Conservation (phyloP, 164 flowering plant species). For the Sextonia rubra region DNA sequence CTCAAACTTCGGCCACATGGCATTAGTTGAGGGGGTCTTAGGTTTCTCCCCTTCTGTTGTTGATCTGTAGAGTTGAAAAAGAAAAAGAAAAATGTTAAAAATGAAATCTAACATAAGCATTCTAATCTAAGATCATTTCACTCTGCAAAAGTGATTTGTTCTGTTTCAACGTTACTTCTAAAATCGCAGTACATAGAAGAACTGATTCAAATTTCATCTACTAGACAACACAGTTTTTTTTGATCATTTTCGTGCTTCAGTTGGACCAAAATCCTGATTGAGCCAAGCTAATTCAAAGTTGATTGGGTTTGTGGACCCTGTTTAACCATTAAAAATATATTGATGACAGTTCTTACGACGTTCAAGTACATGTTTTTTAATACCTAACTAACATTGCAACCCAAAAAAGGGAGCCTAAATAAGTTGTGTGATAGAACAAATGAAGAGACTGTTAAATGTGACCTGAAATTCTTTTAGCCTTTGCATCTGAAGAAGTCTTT, state of each 20-base stretch:
- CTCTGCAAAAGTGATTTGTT: too few relatives aligned
- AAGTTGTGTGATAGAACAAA: too few relatives aligned
- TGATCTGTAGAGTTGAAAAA: conserved; percentile 22
- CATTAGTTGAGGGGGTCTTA: conserved; percentile 52
- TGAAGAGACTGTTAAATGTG: neutral
- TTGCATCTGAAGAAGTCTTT: conserved; percentile 37
- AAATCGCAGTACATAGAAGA: too few relatives aligned
- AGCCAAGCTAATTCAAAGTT: too few relatives aligned
- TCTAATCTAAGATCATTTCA: neutral
- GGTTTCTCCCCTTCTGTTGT: conserved; percentile 35
- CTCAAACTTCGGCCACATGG: conserved; percentile 39
- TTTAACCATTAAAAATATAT: too few relatives aligned
- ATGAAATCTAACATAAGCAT: neutral
- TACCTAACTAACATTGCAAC: too few relatives aligned
- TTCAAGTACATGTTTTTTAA: too few relatives aligned
- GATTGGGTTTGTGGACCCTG: too few relatives aligned
- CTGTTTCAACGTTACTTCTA: too few relatives aligned
- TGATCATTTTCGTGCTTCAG: neutral
- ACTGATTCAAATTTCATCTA: neutral
- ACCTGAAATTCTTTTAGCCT: conserved; percentile 42
- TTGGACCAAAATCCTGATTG: neutral
- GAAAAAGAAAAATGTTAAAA: neutral
- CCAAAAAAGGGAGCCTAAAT: too few relatives aligned
- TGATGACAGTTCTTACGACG: too few relatives aligned
- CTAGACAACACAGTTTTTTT: neutral